Percentiles rank a stretch among this genome's conserved stretches.
Conservation (phyloP, 129 eudicot species). For the Calendula officinalis region DNA sequence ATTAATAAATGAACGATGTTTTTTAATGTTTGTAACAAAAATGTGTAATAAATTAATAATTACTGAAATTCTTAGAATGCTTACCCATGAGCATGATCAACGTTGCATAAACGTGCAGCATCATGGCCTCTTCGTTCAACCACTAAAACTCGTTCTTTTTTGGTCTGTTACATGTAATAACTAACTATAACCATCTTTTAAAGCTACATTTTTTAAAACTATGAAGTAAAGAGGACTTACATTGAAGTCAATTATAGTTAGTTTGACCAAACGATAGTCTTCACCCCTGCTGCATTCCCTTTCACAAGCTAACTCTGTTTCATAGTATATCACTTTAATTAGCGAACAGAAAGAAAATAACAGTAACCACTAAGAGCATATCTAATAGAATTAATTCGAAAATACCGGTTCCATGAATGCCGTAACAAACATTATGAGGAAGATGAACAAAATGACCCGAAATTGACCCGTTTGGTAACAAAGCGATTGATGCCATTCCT, state of each 20-base stretch:
- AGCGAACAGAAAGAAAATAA: background rate
- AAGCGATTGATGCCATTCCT: conserved; percentile 91
- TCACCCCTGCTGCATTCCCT: conserved; percentile 99
- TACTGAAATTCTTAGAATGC: conserved; percentile 14
- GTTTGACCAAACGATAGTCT: conserved; percentile 86
- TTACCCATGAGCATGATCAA: conserved; percentile 96
- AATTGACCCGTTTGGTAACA: conserved; percentile 75
- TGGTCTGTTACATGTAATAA: conserved; percentile 44
- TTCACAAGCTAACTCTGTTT: conserved; percentile 80
- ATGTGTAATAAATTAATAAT: conserved; percentile 1
- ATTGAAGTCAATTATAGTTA: conserved; percentile 75
- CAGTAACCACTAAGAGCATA: background rate
- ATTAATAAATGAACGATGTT: background rate
- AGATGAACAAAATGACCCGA: conserved; percentile 96
- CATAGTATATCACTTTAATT: conserved; percentile 1
- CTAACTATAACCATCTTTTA: conserved; percentile 6
- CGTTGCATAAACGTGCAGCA: conserved; percentile 73
- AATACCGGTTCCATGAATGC: conserved; percentile 87
- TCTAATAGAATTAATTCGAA: conserved; percentile 8
- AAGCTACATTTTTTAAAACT: conserved; percentile 4
- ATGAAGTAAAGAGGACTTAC: conserved; percentile 35
- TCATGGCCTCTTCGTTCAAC: conserved; percentile 98
- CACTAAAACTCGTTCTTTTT: conserved; percentile 63
- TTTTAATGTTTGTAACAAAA: background rate
- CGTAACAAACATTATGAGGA: conserved; percentile 80